Conservation (phyloP, 1,284 basidiomycete species). For the Leccinum angustisporum region DNA sequence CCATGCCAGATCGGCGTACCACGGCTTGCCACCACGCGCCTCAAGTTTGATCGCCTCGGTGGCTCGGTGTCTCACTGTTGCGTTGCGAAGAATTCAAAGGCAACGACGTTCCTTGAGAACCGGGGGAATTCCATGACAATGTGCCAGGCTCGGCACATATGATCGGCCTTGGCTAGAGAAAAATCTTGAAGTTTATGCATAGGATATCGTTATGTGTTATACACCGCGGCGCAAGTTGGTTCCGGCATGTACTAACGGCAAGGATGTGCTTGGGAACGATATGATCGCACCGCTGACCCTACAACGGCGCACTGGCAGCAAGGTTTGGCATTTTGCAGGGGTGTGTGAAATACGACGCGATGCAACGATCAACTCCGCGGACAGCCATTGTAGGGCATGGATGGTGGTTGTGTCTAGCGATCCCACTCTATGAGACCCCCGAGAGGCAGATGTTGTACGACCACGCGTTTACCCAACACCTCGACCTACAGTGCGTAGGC, state of each 20-base stretch:
- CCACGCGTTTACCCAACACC: slow-evolving; percentile 93
- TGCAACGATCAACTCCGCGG: slow-evolving; percentile 23
- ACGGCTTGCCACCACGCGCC: background rate
- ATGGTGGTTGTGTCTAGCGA: slow-evolving; percentile 11
- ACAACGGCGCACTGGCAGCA: background rate
- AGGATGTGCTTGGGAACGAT: slow-evolving; percentile 7
- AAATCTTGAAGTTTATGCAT: background rate
- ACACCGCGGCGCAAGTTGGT: background rate
- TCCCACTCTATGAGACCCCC: slow-evolving; percentile 79
- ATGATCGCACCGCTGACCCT: background rate
- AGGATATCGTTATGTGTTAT: slow-evolving; percentile 3
- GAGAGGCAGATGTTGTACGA: slow-evolving; percentile 92
- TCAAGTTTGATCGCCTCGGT: background rate
- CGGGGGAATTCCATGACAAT: slow-evolving; percentile 7
- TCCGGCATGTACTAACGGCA: background rate
- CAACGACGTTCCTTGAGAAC: slow-evolving; percentile 10
- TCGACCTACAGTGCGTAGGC: slow-evolving; percentile 61
- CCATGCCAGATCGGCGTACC: background rate
- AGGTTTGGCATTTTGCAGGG: background rate
- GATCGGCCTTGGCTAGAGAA: slow-evolving; percentile 1
- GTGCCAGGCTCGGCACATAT: background rate
- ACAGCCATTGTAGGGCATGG: background rate
- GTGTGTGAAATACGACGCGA: slow-evolving; percentile 23
- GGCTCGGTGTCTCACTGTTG: slow-evolving; percentile 7
- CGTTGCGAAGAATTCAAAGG: slow-evolving; percentile 18